Evolutionary conservation across 768 basidiomycete genomes (phyloP).

Genomic region (Cystofilobasidium ferigula): DNA sequence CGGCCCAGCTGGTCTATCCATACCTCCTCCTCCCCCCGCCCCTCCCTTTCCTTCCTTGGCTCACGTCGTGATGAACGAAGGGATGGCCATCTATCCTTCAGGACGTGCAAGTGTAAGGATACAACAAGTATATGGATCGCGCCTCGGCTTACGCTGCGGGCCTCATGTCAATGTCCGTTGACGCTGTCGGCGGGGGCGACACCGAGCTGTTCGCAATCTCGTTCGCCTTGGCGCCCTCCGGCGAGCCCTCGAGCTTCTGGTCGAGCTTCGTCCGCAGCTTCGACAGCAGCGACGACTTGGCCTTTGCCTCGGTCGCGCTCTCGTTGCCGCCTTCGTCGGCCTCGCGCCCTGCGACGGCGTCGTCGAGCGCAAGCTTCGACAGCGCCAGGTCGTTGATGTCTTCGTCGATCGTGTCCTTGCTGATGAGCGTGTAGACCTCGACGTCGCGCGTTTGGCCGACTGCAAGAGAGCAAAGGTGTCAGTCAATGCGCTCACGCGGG

Average conservation of each 20-base stretch:
- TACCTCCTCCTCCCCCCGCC: too few species aligned
- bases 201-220: background rate
- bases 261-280: constrained; percentile 73
- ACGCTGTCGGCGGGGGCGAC: background rate
- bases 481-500: background rate
- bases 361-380: constrained; percentile 83
- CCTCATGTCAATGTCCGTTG: background rate
- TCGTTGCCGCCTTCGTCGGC: constrained; percentile 47
- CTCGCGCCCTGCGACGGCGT: constrained; percentile 69
- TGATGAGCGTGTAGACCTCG: constrained; percentile 24
- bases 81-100: too few species aligned
- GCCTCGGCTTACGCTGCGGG: background rate
- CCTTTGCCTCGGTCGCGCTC: constrained; percentile 59
- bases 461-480: background rate
- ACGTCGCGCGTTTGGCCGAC: constrained; percentile 66
- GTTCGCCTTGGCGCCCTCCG: background rate
- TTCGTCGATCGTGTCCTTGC: constrained; percentile 46
- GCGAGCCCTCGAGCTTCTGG: background rate
- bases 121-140: background rate
- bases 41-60: too few species aligned
- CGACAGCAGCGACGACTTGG: constrained; percentile 77
- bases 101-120: background rate
- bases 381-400: constrained; percentile 82
- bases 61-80: too few species aligned
- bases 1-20: too few species aligned